Base-by-base conservation (phyloP, 2,329 filamentous ascomycete genomes). In the Aspergillus carbonarius region DNA sequence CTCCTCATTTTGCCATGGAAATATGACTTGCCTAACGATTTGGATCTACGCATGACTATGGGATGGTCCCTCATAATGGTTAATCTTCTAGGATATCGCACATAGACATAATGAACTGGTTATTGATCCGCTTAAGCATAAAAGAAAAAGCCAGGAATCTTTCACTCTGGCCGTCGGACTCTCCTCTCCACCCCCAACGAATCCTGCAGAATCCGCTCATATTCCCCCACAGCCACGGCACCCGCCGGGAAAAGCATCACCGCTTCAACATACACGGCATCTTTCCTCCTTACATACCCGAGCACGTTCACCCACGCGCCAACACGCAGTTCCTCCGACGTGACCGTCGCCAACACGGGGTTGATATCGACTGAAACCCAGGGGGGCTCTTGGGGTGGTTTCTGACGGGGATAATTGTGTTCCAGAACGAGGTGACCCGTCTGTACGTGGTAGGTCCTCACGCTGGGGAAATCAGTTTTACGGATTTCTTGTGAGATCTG, bases 251-350 rank as follows among this genome's bases (percentile, higher is more conserved):
- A 96, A 3, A 96, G 73, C 68, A 92, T 79, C 47, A 95, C 73
- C 1, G 91, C 92, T 70, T 96, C 91, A 17, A 96, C 79, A 56
- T 72, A 73, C 10, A 77, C 77, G 69, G 12, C 3, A 42, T 7
- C 30, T n/a, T 10, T 40, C 42, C 44, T 71, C 34, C 54, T 51
- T 59, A 93, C 80, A 72, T 96, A 96, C 5, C 93, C 93, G 64
- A 97, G 85, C 3, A 97, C 82, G 71, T 97, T 96, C 51, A 97
- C 76, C 92, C 93, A 97, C 60, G 88, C 83, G n/a, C 93, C 93
- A 25, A 89, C 78, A 52, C 86, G 82, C 54, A 89, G 82, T 52
- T 90, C 81, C 57, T 87, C 82, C 20, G 82, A 76, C 18, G 83
- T 85, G 58, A 95, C 76, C 9, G 78, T 82, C 67, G 87, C 83